Evolutionary conservation across 768 basidiomycete genomes (phyloP), one percentile per base, ranked within the genome.

Genomic region (Galerina marginata): DNA sequence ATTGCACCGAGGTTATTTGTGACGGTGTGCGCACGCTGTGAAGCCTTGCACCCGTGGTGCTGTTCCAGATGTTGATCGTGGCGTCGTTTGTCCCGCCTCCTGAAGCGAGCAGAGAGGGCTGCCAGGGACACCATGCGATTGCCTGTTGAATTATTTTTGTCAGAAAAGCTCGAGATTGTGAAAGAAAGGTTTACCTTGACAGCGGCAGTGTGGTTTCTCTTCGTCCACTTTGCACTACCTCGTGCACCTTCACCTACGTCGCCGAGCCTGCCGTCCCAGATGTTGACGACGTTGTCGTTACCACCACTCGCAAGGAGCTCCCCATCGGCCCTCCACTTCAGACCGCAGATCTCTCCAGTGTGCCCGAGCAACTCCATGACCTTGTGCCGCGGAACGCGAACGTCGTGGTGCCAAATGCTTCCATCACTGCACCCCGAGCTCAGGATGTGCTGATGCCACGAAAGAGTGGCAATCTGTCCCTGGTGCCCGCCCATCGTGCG

Each of bases 91-190:
- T 96, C 0, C 97, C 97, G 0, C 97, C 96, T 0, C 97, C 97
- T 0, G 92, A 88, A 2, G 96, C 96, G 52, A 99, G 86, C 15
- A 98, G 82, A 2, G 91, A 89, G 0, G 90, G 86, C 74, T 95
- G 92, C 97, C 97, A 99, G 0, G 96, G 95, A 64, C 94, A 96
- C 95, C 97, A 99, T 1, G 95, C 94, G 56, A 99, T 79, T 1
- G 95, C 96, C 93, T 95, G 64, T n/a, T 2, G 39, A 55, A 48
- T 60, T 15, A 46, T 56, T 36, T 12, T 33, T 3, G 7, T 33
- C 2, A 33, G 7, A 33, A 33, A 33, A 33, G 29, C 7, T 33
- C 29, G 29, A 20, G 5, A 0, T 36, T 5, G 9, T 20, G n/a
- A n/a, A 39, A 12, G 38, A 45, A 63, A 6, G 23, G n/a, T 40